Conservation (phyloP, 192 early-diverging fungal species). For the Entophlyctis luteolus region DNA sequence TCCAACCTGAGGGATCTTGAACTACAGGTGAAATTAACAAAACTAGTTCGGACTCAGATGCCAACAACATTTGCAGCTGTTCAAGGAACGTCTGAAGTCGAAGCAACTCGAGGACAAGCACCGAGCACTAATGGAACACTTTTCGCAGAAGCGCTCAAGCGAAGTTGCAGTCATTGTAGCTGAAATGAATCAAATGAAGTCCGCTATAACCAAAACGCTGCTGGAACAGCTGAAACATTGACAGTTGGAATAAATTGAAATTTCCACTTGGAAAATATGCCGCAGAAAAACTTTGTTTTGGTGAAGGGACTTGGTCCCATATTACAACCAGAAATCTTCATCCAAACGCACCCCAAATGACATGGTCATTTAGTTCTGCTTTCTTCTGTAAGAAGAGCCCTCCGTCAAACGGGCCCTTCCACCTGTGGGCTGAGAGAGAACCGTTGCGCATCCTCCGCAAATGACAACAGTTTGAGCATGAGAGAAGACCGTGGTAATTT, state of each 20-base stretch:
- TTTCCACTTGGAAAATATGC: neutral
- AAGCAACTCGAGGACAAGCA: conserved; percentile 17
- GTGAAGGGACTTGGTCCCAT: neutral
- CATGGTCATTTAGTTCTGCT: conserved; percentile 56
- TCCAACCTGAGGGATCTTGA: conserved; percentile 1
- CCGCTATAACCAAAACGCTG: conserved; percentile 1
- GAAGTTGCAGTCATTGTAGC: neutral
- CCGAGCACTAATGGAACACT: neutral
- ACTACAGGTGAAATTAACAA: neutral
- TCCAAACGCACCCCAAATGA: neutral
- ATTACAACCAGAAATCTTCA: neutral
- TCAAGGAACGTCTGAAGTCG: conserved; percentile 3
- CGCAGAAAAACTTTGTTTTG: neutral
- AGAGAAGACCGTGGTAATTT: conserved; percentile 98
- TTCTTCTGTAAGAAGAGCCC: conserved; percentile 80
- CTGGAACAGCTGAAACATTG: conserved; percentile 2
- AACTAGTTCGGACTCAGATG: neutral
- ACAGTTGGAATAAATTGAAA: neutral
- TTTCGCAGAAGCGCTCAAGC: neutral
- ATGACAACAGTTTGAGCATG: conserved; percentile 98
- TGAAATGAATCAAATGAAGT: neutral
- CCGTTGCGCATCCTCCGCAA: conserved; percentile 91
- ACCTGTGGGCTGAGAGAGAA: conserved; percentile 98
- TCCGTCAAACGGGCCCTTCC: conserved; percentile 93
- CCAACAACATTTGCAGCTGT: neutral